These are phyloP conservation scores for Persicaria tinctoria DNA, from an alignment of 148 eudicot species.

Conservation along the genomic window DNA sequence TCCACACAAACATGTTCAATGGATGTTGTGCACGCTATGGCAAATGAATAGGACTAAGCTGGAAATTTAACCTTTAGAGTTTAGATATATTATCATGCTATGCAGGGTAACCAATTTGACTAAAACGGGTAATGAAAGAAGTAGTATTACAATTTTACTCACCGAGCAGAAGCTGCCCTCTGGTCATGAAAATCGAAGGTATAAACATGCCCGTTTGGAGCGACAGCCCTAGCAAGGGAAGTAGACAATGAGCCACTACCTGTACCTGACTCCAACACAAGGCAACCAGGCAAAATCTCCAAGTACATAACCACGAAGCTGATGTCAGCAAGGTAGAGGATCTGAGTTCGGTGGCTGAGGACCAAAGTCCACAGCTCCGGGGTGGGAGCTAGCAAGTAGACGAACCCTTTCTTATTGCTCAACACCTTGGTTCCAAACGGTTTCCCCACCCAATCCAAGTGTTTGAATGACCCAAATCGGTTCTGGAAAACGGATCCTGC, in stretches of 20 bases:
- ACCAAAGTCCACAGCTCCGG: slow-evolving; percentile 94
- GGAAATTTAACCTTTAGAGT: too few species aligned
- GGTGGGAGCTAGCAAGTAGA: slow-evolving; percentile 88
- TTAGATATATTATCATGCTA: not conserved
- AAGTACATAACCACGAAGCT: slow-evolving; percentile 75
- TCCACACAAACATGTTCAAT: too few species aligned
- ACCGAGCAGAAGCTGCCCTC: slow-evolving; percentile 88
- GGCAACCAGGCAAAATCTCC: slow-evolving; percentile 81
- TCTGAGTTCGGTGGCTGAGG: slow-evolving; percentile 91
- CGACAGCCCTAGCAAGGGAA: slow-evolving; percentile 81
- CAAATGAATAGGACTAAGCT: too few species aligned
- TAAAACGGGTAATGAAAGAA: not conserved
- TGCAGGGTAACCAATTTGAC: not conserved
- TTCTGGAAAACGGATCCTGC: slow-evolving; percentile 49
- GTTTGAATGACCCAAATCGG: slow-evolving; percentile 73
- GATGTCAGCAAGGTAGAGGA: slow-evolving; percentile 82
- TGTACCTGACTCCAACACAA: slow-evolving; percentile 83
- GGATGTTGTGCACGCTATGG: too few species aligned
- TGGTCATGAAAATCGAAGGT: slow-evolving; percentile 94
- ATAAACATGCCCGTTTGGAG: slow-evolving; percentile 71
- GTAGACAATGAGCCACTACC: slow-evolving; percentile 89
- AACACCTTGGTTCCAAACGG: slow-evolving; percentile 84
- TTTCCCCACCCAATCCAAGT: slow-evolving; percentile 76
- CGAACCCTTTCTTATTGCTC: slow-evolving; percentile 67
- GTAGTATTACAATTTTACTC: not conserved